Evolutionary conservation across 345 rosid species (phyloP), one percentile per base, ranked within the genome.

Genomic region (Adansonia digitata): DNA sequence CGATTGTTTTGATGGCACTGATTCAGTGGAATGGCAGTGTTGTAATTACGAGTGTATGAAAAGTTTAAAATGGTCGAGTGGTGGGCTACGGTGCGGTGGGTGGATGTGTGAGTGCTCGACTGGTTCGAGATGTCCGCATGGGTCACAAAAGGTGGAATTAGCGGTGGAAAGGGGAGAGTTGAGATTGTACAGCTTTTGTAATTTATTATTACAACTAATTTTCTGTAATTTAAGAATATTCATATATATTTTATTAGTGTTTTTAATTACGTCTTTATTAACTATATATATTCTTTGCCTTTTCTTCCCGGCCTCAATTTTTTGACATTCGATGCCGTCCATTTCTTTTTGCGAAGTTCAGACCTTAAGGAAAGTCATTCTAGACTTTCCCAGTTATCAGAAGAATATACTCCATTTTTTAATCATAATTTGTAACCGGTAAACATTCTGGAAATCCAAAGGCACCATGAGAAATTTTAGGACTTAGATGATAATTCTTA

Each of bases 91-190:
- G 13, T 43, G 48, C 48, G 48, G 48, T 43, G 48, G 48, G 48
- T 43, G 35, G 34, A 7, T 52, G 35, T 67, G 53, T 37, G 35
- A 43, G 20, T 13, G 53, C 71, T 42, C n/a, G 34, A 14, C 71
- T 75, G 62, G 78, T 26, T 72, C 26, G 15, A 57, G 81, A 71
- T 42, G 75, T 75, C 84, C 43, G 60, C 1, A 31, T 39, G 84
- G 78, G 61, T 45, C 77, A 31, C 62, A 7, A 52, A 43, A 49
- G 48, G 77, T 37, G 51, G 75, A 59, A 27, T 6, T 78, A 22
- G 72, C 84, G 76, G 82, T 37, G 53, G 81, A 49, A 74, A 71
- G 2, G 48, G 51, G 20, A 15, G 75, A 9, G 13, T 69, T 31
- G 70, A 69, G 55, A 72, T 67, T 62, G 45, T 24, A n/a, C 72